Base-by-base conservation (phyloP, 257 asterid genomes). In the Linaria vulgaris region DNA sequence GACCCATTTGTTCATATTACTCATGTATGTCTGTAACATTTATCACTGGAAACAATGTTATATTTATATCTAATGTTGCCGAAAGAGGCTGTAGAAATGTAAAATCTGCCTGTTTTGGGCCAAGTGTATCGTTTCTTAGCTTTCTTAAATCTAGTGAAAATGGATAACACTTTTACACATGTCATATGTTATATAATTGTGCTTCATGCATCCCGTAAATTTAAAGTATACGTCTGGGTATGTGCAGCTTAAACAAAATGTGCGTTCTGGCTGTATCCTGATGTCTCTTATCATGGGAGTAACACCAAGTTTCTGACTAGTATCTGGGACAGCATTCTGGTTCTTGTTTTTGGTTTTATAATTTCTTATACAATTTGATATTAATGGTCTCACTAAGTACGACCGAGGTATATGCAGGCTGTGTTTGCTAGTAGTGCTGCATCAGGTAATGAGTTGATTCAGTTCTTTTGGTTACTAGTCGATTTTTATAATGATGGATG, bases 391-490 rank as follows among this genome's bases (percentile, higher is more conserved):
- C n/a, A n/a, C n/a, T n/a, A n/a, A n/a, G n/a, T n/a, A n/a, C n/a
- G n/a, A n/a, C n/a, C n/a, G 72, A 80, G 95, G 74, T 91, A 88
- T 65, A 91, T 91, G 98, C 98, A 91, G 71, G 98, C 96, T 69
- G 86, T 83, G 48, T 69, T 88, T 20, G 96, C 96, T 19, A 96
- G 98, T 44, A 91, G 96, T 68, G 98, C 95, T 56, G 90, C 88
- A 74, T 91, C 98, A 34, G 96, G 98, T 91, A n/a, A n/a, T n/a
- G 67, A 73, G 3, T 6, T 25, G 53, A n/a, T 12, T 22, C 25
- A n/a, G n/a, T n/a, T n/a, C 50, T 58, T 64, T 56, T 45, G 34
- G 24, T 43, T 38, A n/a, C n/a, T n/a, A n/a, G n/a, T n/a, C n/a
- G n/a, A n/a, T 25, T 47, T 15, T 47, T 47, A n/a, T n/a, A n/a